Percentiles rank a stretch among this genome's conserved stretches.
phyloP scores from a whole-genome alignment of 495 filamentous ascomycete genomes.

The Trichoderma virens region DNA sequence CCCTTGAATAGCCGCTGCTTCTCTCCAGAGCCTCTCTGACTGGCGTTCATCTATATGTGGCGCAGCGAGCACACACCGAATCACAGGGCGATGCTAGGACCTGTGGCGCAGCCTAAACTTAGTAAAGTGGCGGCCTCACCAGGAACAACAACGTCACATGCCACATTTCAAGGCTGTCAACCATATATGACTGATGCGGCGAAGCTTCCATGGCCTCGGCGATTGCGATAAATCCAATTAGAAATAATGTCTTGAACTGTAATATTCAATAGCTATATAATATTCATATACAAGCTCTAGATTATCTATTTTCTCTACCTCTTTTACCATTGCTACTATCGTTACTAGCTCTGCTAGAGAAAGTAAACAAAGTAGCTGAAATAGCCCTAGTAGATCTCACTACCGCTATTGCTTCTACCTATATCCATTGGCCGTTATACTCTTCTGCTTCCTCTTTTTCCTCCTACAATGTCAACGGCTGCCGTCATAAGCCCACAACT shows the following conservation, averaged over 20 bases:
- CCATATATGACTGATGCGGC: background rate
- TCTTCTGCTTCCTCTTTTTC: background rate
- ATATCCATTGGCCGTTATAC: background rate
- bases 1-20: background rate
- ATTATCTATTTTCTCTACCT: background rate
- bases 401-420: background rate
- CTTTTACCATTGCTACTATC: too few relatives aligned
- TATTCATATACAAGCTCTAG: background rate
- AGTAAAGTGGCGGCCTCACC: background rate
- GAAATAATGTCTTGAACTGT: background rate
- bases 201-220: background rate
- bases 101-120: conserved; percentile 2
- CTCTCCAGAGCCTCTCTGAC: background rate
- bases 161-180: background rate
- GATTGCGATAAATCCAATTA: background rate
- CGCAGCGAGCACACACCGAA: background rate
- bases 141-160: conserved; percentile 2
- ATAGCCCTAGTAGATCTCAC: background rate
- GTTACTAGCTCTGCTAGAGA: too few relatives aligned
- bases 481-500: background rate
- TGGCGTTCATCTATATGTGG: background rate
- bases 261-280: background rate
- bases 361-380: background rate
- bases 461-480: background rate
- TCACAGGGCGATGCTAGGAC: background rate